A percentile compares a stretch with the other conserved stretches of the same genome.
These are phyloP conservation scores for Neurospora pannonica DNA, from an alignment of 495 filamentous ascomycete genomes.

Conservation along the genomic window DNA sequence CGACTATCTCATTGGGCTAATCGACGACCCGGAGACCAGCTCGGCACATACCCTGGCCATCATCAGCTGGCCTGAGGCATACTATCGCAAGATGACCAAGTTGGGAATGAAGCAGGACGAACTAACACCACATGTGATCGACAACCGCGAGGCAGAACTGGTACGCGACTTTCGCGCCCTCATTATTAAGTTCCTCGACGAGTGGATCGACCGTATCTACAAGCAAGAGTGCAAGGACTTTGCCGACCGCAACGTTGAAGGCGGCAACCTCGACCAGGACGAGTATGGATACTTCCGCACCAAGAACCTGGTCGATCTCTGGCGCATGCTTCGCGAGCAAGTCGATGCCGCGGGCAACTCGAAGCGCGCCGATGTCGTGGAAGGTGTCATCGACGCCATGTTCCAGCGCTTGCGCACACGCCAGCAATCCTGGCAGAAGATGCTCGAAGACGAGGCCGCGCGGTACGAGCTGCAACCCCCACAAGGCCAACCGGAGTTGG, in stretches of 20 bases:
- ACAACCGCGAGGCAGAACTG: conserved; percentile 78
- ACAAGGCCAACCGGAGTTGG: conserved; percentile 47
- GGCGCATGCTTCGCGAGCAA: conserved; percentile 94
- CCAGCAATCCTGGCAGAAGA: conserved; percentile 73
- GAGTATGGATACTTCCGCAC: conserved; percentile 82
- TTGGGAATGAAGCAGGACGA: conserved; percentile 67
- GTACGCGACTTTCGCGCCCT: conserved; percentile 88
- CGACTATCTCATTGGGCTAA: conserved; percentile 69
- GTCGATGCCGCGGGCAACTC: conserved; percentile 70
- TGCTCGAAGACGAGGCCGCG: conserved; percentile 77
- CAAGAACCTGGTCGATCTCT: conserved; percentile 83
- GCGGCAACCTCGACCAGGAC: conserved; percentile 68
- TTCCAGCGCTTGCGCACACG: conserved; percentile 72
- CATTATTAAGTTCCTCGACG: conserved; percentile 88
- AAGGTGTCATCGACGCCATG: conserved; percentile 92
- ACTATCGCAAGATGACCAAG: conserved; percentile 90
- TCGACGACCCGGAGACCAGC: conserved; percentile 70
- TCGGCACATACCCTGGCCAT: conserved; percentile 79
- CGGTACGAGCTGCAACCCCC: conserved; percentile 44
- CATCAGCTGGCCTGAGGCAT: conserved; percentile 90
- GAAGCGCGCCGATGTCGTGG: conserved; percentile 73
- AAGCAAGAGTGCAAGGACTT: conserved; percentile 71
- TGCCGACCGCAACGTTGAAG: conserved; percentile 60
- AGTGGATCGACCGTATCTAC: conserved; percentile 94
- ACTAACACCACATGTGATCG: conserved; percentile 71